Evolutionary conservation across 345 rosid species (phyloP).

Genomic region (Angophora floribunda): DNA sequence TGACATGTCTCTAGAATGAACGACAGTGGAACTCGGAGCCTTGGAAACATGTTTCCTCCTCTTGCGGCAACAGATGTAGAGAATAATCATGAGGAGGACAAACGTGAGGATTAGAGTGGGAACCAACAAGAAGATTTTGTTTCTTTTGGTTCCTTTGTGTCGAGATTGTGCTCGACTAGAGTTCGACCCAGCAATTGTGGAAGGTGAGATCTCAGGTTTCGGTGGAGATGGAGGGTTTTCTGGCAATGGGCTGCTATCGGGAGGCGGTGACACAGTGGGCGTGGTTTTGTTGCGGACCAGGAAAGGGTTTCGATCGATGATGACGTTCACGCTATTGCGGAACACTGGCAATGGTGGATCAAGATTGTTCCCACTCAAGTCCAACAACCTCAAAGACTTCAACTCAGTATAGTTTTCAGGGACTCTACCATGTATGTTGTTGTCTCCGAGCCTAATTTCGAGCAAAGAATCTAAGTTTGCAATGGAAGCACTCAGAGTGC

Average conservation of each 20-base stretch:
- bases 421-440: slow-evolving; percentile 20
- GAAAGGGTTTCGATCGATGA: slow-evolving; percentile 31
- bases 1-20: slow-evolving; percentile 29
- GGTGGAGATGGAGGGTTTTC: slow-evolving; percentile 6
- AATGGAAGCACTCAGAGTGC: slow-evolving; percentile 28
- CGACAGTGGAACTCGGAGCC: slow-evolving; percentile 11
- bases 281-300: slow-evolving; percentile 10
- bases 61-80: slow-evolving; percentile 12
- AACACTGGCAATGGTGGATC: slow-evolving; percentile 38
- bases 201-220: slow-evolving; percentile 4
- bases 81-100: slow-evolving; percentile 2
- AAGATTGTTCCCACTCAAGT: slow-evolving; percentile 27
- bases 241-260: background rate
- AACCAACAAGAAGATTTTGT: background rate
- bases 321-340: slow-evolving; percentile 16
- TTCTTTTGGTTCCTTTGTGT: background rate
- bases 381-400: slow-evolving; percentile 27
- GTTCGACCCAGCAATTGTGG: slow-evolving; percentile 2
- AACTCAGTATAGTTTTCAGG: slow-evolving; percentile 26
- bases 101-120: background rate
- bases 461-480: slow-evolving; percentile 26
- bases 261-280: slow-evolving; percentile 6
- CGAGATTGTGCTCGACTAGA: background rate
- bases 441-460: slow-evolving; percentile 26
- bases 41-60: slow-evolving; percentile 9